Conservation (phyloP, 495 filamentous ascomycete genomes). For the Trichoderma virens region DNA sequence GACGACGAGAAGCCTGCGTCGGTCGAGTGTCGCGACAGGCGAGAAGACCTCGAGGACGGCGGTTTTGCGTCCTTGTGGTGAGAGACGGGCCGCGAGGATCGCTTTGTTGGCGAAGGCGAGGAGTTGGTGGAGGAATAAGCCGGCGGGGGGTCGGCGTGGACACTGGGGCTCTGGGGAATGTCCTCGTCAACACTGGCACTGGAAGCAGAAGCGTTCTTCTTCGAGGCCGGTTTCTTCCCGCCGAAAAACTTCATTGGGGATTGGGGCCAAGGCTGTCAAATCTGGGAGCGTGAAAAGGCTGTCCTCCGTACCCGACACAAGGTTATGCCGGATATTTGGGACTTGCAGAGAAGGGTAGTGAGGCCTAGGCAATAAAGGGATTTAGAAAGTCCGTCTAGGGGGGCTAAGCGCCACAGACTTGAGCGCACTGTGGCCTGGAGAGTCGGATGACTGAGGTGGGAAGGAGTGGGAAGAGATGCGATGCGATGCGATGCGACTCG, state of each 20-base stretch:
- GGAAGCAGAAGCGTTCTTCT: constrained; percentile 6
- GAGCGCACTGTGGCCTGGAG: not conserved
- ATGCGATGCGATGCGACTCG: not conserved
- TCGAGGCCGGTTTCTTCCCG: constrained; percentile 8
- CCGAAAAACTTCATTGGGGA: constrained; percentile 12
- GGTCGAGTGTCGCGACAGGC: constrained; percentile 24
- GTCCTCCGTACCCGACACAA: constrained; percentile 12
- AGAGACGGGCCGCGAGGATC: not conserved
- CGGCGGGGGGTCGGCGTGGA: not conserved
- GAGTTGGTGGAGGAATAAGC: not conserved
- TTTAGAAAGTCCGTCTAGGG: constrained; percentile 4
- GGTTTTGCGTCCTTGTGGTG: constrained; percentile 11
- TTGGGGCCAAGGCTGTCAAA: constrained; percentile 3
- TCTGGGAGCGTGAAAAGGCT: not conserved
- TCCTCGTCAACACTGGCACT: constrained; percentile 1
- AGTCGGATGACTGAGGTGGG: not conserved
- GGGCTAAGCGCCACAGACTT: not conserved
- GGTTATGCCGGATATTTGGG: constrained; percentile 10
- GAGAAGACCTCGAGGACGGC: constrained; percentile 18
- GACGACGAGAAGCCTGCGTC: constrained; percentile 26
- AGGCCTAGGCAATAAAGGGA: constrained; percentile 5
- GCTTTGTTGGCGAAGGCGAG: not conserved
- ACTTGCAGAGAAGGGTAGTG: not conserved
- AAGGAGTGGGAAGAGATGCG: not conserved
- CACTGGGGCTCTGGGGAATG: not conserved